Conservation (phyloP, 257 asterid species). For the Echites panduratus region DNA sequence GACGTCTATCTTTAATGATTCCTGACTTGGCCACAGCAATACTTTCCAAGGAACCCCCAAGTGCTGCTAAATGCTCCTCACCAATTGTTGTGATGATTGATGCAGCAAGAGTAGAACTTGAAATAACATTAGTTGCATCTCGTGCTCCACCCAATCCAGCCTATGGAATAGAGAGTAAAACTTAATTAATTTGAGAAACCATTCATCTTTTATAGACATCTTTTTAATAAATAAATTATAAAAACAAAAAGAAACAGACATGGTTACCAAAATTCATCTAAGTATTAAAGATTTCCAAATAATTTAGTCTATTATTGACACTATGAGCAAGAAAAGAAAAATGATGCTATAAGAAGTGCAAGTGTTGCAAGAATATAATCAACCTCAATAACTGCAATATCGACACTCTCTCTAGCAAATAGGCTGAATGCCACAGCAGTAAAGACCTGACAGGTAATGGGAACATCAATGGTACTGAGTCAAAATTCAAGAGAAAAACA, state of each 20-base stretch:
- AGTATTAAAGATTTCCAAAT: not conserved
- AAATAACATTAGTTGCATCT: conserved; percentile 90
- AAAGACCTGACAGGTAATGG: conserved; percentile 50
- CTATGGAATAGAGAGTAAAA: conserved; percentile 22
- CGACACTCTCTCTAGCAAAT: conserved; percentile 73
- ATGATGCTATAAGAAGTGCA: conserved; percentile 9
- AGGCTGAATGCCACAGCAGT: conserved; percentile 87
- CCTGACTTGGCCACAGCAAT: conserved; percentile 90
- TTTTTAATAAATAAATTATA: not conserved
- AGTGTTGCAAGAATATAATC: conserved; percentile 8
- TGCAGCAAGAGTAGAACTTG: conserved; percentile 54
- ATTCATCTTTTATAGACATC: not conserved
- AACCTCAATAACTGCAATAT: conserved; percentile 93
- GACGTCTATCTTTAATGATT: conserved; percentile 72
- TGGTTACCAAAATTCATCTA: not conserved
- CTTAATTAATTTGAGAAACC: not conserved
- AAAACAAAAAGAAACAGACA: not conserved
- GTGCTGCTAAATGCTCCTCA: conserved; percentile 90
- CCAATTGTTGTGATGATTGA: conserved; percentile 87
- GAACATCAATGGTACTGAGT: conserved; percentile 10
- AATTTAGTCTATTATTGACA: conserved; percentile 9
- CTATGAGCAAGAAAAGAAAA: conserved; percentile 11
- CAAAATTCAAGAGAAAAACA: conserved; percentile 6
- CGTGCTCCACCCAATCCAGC: conserved; percentile 94
- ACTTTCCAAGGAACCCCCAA: conserved; percentile 93